phyloP scores from a whole-genome alignment of 2,329 filamentous ascomycete species.

The Pseudocercospora musae region DNA sequence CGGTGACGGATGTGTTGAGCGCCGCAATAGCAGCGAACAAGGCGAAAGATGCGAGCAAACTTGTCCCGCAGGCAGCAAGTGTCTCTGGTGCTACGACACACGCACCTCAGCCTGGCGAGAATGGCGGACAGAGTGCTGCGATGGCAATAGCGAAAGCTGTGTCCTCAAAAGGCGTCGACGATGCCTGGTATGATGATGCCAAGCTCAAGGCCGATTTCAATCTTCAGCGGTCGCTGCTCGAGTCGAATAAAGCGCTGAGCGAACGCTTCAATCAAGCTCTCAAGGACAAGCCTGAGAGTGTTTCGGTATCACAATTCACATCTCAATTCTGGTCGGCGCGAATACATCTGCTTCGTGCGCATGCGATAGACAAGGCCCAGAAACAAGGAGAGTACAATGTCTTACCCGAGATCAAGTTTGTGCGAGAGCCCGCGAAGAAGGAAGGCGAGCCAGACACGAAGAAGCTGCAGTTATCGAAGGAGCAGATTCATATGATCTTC shows the following conservation, averaged over 20 bases:
- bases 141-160: constrained; percentile 76
- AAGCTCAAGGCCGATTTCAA: constrained; percentile 73
- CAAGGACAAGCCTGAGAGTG: constrained; percentile 76
- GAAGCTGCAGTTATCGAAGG: constrained; percentile 80
- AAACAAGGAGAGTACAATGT: constrained; percentile 91
- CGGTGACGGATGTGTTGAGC: constrained; percentile 77
- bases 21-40: constrained; percentile 71
- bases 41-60: constrained; percentile 41
- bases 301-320: constrained; percentile 78
- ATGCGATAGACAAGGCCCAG: constrained; percentile 85
- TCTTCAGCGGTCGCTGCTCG: constrained; percentile 84
- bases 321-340: constrained; percentile 93
- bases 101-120: constrained; percentile 19
- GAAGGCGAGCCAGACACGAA: constrained; percentile 65
- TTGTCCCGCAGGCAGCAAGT: constrained; percentile 32
- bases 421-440: constrained; percentile 30
- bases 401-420: constrained; percentile 73
- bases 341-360: constrained; percentile 77
- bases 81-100: constrained; percentile 19
- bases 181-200: constrained; percentile 76
- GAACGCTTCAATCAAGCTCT: constrained; percentile 85
- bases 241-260: constrained; percentile 67
- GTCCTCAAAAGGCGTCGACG: constrained; percentile 46
- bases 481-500: constrained; percentile 92
- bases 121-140: constrained; percentile 43